These are phyloP conservation scores for Penicillium robsamsonii DNA, from an alignment of 495 filamentous ascomycete genomes.

Conservation along the genomic window DNA sequence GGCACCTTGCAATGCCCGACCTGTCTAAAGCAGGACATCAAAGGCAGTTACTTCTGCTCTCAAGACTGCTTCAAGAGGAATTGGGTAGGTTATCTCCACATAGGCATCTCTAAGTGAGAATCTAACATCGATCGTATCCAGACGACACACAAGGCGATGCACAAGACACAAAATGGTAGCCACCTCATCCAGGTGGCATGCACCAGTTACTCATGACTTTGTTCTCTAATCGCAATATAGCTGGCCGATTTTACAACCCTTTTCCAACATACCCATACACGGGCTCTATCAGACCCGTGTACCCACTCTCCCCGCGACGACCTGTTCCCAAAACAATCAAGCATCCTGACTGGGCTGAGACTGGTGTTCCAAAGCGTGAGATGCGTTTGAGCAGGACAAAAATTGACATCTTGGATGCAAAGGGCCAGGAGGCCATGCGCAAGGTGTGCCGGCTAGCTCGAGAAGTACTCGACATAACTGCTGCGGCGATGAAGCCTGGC, in stretches of 20 bases:
- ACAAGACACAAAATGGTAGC: slow-evolving; percentile 42
- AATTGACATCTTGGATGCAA: slow-evolving; percentile 61
- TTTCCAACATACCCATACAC: slow-evolving; percentile 76
- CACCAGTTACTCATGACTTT: slow-evolving; percentile 33
- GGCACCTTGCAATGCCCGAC: slow-evolving; percentile 80
- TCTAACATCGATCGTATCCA: slow-evolving; percentile 69
- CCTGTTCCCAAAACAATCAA: slow-evolving; percentile 65
- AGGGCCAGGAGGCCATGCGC: slow-evolving; percentile 69
- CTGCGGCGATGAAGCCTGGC: slow-evolving; percentile 64
- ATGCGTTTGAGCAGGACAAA: slow-evolving; percentile 57
- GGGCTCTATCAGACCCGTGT: slow-evolving; percentile 67
- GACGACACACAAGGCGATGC: slow-evolving; percentile 64
- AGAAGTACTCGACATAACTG: slow-evolving; percentile 78
- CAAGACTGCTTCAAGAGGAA: slow-evolving; percentile 91
- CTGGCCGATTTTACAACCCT: slow-evolving; percentile 66
- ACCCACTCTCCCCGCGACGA: slow-evolving; percentile 65
- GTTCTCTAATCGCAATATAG: slow-evolving; percentile 69
- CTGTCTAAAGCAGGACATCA: slow-evolving; percentile 71
- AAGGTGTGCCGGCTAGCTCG: slow-evolving; percentile 72
- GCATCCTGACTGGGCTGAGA: slow-evolving; percentile 66
- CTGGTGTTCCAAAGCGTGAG: slow-evolving; percentile 68
- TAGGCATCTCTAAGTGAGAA: slow-evolving; percentile 12
- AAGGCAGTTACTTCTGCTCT: slow-evolving; percentile 81
- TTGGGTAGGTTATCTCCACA: slow-evolving; percentile 60
- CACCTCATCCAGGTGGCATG: slow-evolving; percentile 54